Percentiles rank a stretch among this genome's conserved stretches.
These are phyloP conservation scores for Oryza nivara DNA, from an alignment of 176 grass and related monocot species.

Conservation along the genomic window DNA sequence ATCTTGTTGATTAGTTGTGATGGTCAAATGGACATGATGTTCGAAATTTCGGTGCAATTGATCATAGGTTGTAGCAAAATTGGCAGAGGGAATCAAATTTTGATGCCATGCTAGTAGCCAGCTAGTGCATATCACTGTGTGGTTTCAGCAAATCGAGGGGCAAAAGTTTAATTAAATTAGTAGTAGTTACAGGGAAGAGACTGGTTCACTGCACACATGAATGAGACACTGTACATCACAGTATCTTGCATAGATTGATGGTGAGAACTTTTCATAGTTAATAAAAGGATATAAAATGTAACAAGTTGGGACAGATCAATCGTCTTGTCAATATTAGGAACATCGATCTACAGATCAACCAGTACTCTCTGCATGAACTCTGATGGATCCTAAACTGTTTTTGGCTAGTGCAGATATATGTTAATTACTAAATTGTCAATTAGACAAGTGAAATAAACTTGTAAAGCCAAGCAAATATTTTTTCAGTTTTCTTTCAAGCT, in stretches of 20 bases:
- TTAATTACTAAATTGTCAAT: background rate
- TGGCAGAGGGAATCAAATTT: constrained; percentile 46
- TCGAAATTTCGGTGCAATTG: constrained; percentile 47
- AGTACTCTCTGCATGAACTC: background rate
- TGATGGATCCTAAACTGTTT: background rate
- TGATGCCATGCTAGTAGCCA: constrained; percentile 6
- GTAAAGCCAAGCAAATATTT: constrained; percentile 1
- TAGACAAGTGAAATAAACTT: background rate
- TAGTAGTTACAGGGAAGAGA: background rate
- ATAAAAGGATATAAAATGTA: background rate
- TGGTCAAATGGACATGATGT: constrained; percentile 43
- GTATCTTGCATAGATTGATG: constrained; percentile 32
- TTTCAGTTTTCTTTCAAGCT: constrained; percentile 3
- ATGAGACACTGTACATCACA: background rate
- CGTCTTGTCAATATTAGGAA: constrained; percentile 23
- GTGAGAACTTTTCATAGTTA: constrained; percentile 4
- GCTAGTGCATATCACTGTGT: no score
- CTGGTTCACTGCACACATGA: constrained; percentile 23
- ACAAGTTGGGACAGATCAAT: constrained; percentile 8
- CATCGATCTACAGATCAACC: constrained; percentile 13
- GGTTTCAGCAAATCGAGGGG: constrained; percentile 9
- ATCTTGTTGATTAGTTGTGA: constrained; percentile 40
- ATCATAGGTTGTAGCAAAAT: constrained; percentile 17
- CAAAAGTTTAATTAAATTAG: background rate
- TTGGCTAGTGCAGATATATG: background rate